These are phyloP conservation scores for Cryptosporidium xiaoi DNA, from an alignment of 169 alveolate genomes.

Conservation along the genomic window DNA sequence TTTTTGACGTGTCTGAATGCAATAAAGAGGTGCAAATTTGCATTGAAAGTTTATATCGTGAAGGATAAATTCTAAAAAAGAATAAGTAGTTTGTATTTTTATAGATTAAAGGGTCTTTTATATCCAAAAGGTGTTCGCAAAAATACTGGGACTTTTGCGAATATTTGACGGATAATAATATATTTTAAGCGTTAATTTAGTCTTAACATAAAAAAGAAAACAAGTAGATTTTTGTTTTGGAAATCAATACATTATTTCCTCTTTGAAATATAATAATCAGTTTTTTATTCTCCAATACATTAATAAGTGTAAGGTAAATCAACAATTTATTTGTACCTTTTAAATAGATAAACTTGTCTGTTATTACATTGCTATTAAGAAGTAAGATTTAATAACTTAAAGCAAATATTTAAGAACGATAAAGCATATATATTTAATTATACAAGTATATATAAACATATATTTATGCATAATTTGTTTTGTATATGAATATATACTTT, in stretches of 20 bases:
- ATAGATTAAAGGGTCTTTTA: background rate
- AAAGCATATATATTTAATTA: background rate
- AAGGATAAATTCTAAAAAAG: slow-evolving; percentile 9
- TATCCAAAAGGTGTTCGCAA: slow-evolving; percentile 7
- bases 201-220: too few relatives aligned
- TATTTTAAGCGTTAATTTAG: too few relatives aligned
- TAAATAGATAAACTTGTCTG: too few relatives aligned
- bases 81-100: slow-evolving; percentile 8
- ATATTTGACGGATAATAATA: slow-evolving; percentile 9
- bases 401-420: too few relatives aligned
- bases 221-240: too few relatives aligned
- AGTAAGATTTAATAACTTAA: too few relatives aligned
- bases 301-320: too few relatives aligned
- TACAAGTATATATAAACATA: background rate
- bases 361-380: too few relatives aligned
- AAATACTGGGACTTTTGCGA: slow-evolving; percentile 52
- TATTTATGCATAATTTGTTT: background rate
- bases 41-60: slow-evolving; percentile 23
- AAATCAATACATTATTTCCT: too few relatives aligned
- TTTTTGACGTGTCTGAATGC: slow-evolving; percentile 37
- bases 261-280: too few relatives aligned
- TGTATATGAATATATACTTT: background rate
- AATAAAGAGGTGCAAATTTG: slow-evolving; percentile 51
- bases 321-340: too few relatives aligned
- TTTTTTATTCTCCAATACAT: too few relatives aligned